Conservation (phyloP, 495 filamentous ascomycete species). For the Corynascus novoguineensis region DNA sequence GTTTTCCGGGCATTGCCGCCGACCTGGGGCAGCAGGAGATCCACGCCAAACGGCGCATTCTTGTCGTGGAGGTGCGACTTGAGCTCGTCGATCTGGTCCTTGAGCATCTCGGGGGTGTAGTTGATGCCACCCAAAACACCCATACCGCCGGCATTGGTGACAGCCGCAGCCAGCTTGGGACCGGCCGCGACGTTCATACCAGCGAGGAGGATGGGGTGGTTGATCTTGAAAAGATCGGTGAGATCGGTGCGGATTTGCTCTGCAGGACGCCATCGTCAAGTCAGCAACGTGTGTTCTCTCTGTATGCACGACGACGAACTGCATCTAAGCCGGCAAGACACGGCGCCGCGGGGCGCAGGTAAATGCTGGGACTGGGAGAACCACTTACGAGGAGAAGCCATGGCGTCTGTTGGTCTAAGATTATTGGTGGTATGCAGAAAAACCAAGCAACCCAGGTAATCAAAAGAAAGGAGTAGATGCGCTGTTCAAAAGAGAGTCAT, state of each 20-base stretch:
- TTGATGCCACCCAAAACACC: conserved; percentile 95
- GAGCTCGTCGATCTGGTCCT: conserved; percentile 88
- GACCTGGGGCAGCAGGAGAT: conserved; percentile 89
- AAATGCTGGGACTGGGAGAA: not conserved
- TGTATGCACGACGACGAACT: not conserved
- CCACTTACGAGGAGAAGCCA: conserved; percentile 77
- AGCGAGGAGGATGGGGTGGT: conserved; percentile 90
- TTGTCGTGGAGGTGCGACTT: conserved; percentile 87
- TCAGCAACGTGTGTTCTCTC: not conserved
- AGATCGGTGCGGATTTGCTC: conserved; percentile 81
- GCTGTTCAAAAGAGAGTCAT: not conserved
- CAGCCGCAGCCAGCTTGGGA: conserved; percentile 92
- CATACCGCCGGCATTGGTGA: conserved; percentile 93
- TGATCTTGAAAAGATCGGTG: conserved; percentile 95
- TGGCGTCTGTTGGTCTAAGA: conserved; percentile 38
- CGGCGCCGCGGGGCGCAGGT: conserved; percentile 9
- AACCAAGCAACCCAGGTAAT: conserved; percentile 11
- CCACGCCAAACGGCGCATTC: conserved; percentile 97
- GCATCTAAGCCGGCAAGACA: not conserved
- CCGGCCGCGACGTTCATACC: conserved; percentile 99
- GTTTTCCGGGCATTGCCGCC: conserved; percentile 91
- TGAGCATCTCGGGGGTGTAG: conserved; percentile 95
- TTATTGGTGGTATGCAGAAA: conserved; percentile 13
- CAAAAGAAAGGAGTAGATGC: not conserved
- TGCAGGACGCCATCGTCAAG: conserved; percentile 34